A percentile compares a stretch with the other conserved stretches of the same genome.
phyloP scores from a whole-genome alignment of 2,329 filamentous ascomycete genomes.

The Penicillium digitatum region DNA sequence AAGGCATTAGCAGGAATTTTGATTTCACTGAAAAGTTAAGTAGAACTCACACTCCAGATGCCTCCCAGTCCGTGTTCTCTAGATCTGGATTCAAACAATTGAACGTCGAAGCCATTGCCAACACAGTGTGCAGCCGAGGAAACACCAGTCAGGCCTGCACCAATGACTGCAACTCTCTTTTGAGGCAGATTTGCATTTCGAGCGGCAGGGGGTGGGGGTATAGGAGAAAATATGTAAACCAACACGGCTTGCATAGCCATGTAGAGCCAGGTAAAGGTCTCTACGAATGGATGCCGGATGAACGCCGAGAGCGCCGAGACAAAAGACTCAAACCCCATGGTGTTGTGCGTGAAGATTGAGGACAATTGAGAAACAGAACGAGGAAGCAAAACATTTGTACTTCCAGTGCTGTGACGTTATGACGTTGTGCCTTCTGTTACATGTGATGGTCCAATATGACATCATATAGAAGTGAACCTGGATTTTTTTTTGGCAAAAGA shows the following conservation, averaged over 20 bases:
- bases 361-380: not conserved
- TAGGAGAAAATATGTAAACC: constrained; percentile 60
- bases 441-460: constrained; percentile 1
- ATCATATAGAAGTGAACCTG: not conserved
- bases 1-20: not conserved
- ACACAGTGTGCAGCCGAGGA: constrained; percentile 78
- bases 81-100: constrained; percentile 69
- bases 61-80: constrained; percentile 64
- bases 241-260: constrained; percentile 30
- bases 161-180: constrained; percentile 65
- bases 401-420: not conserved
- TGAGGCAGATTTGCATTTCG: constrained; percentile 43
- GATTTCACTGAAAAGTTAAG: not conserved
- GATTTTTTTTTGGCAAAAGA: not conserved
- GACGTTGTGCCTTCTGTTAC: not conserved
- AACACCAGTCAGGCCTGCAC: constrained; percentile 69
- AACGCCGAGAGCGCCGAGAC: constrained; percentile 20
- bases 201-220: constrained; percentile 61
- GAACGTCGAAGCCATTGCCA: constrained; percentile 78
- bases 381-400: not conserved
- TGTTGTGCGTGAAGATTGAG: not conserved
- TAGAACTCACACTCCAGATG: constrained; percentile 67
- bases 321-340: not conserved
- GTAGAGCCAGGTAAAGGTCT: constrained; percentile 32
- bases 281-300: constrained; percentile 29